Percentiles rank a stretch among this genome's conserved stretches.
Evolutionary conservation across 2,329 filamentous ascomycete species (phyloP).

Genomic region (Penicillium concentricum): DNA sequence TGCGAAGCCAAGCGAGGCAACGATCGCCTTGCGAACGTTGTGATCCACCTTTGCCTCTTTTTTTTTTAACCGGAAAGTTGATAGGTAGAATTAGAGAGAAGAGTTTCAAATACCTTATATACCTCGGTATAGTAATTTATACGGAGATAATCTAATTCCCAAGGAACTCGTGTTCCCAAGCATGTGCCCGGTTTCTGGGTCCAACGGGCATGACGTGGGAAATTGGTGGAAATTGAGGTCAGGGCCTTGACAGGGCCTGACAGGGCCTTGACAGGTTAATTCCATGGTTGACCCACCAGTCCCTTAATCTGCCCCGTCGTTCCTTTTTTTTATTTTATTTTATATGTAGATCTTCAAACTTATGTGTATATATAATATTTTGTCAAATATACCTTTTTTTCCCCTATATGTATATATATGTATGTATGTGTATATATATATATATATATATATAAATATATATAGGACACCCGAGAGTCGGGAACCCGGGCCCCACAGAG

Average conservation of each 20-base stretch:
- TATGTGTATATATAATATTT: too few species aligned
- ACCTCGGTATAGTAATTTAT: too few species aligned
- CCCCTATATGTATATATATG: too few species aligned
- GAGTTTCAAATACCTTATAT: too few species aligned
- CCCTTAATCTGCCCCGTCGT: slow-evolving; percentile 14
- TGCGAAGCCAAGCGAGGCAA: neutral
- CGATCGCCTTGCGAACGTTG: slow-evolving; percentile 5
- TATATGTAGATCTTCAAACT: too few species aligned
- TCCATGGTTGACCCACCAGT: slow-evolving; percentile 12
- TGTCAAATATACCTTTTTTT: too few species aligned
- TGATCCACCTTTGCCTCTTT: neutral
- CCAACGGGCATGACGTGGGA: neutral
- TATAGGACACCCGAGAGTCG: slow-evolving; percentile 3
- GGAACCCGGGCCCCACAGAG: slow-evolving; percentile 20
- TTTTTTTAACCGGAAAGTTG: neutral
- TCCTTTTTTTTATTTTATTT: too few species aligned
- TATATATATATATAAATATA: too few species aligned
- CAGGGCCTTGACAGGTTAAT: neutral
- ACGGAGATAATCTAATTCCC: too few species aligned
- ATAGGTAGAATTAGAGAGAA: neutral
- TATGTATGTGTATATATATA: too few species aligned
- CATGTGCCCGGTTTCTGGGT: neutral
- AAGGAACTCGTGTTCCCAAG: slow-evolving; percentile 3
- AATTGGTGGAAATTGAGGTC: neutral
- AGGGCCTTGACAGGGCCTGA: neutral